Conservation (phyloP, 345 rosid species). For the Bruguiera sexangula region DNA sequence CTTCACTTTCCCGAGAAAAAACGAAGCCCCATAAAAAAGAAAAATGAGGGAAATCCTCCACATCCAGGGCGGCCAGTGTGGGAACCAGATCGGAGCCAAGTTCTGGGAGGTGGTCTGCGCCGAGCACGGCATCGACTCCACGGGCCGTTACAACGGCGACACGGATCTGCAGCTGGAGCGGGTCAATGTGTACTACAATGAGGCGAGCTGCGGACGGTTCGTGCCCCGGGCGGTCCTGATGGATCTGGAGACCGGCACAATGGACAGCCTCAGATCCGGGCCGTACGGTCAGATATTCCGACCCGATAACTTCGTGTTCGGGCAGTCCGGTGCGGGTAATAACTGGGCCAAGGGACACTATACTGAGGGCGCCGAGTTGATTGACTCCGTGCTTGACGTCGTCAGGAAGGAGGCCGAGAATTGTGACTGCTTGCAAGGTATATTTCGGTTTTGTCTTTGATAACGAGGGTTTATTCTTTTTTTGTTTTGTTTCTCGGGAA, state of each 20-base stretch:
- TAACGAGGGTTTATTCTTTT: too few relatives aligned
- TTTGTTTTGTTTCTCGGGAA: too few relatives aligned
- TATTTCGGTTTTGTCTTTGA: neutral
- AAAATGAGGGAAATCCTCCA: slow-evolving; percentile 81
- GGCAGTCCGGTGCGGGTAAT: slow-evolving; percentile 80
- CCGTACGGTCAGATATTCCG: slow-evolving; percentile 71
- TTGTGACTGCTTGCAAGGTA: slow-evolving; percentile 75
- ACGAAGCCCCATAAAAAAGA: neutral
- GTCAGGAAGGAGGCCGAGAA: slow-evolving; percentile 79
- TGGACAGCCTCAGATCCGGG: slow-evolving; percentile 77
- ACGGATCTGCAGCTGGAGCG: slow-evolving; percentile 67
- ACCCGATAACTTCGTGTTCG: slow-evolving; percentile 73
- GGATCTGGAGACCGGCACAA: slow-evolving; percentile 80
- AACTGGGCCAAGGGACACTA: slow-evolving; percentile 91
- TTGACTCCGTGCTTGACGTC: slow-evolving; percentile 69
- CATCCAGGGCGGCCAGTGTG: slow-evolving; percentile 74
- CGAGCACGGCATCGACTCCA: slow-evolving; percentile 77
- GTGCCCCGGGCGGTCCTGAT: slow-evolving; percentile 74
- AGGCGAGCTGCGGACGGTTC: slow-evolving; percentile 70
- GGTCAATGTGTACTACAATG: slow-evolving; percentile 72
- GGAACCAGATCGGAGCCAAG: slow-evolving; percentile 78
- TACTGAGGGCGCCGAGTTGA: slow-evolving; percentile 80
- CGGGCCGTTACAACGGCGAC: slow-evolving; percentile 66
- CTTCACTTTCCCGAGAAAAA: slow-evolving; percentile 19
- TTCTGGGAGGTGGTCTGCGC: slow-evolving; percentile 85